phyloP scores from a whole-genome alignment of 306 rosid genomes.

The Pyrus pyrifolia region DNA sequence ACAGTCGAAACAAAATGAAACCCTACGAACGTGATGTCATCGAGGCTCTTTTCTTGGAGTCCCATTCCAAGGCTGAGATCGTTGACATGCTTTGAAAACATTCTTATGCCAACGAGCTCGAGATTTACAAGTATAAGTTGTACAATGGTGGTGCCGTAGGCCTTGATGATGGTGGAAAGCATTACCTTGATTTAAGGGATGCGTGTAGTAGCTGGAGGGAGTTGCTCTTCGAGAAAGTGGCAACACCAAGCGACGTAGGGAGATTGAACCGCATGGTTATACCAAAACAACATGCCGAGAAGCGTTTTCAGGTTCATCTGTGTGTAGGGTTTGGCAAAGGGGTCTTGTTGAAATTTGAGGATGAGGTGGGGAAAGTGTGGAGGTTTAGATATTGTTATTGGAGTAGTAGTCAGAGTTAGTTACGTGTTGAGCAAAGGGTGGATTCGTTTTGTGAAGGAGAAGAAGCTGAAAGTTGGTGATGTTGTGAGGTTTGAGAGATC shows the following conservation, averaged over 20 bases:
- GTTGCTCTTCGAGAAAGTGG: conserved; percentile 30
- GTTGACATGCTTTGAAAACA: conserved; percentile 29
- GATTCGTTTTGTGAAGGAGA: too few species aligned
- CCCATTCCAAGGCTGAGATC: too few species aligned
- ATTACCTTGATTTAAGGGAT: neutral
- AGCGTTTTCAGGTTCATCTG: conserved; percentile 17
- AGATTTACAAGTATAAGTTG: conserved; percentile 17
- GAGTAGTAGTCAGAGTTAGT: too few species aligned
- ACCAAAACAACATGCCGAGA: conserved; percentile 36
- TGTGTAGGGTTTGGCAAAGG: conserved; percentile 8
- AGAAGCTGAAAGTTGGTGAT: too few species aligned
- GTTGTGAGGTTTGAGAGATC: conserved; percentile 6
- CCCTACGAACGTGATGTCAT: too few species aligned
- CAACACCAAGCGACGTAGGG: conserved; percentile 45
- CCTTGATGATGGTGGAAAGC: neutral
- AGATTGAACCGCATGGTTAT: conserved; percentile 32
- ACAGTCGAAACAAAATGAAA: too few species aligned
- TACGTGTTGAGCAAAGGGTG: too few species aligned
- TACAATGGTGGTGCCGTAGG: too few species aligned
- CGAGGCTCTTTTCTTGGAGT: too few species aligned
- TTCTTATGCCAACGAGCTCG: conserved; percentile 25
- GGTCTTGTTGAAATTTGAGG: conserved; percentile 24
- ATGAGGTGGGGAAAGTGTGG: conserved; percentile 29
- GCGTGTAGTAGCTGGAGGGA: neutral
- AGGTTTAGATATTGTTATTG: neutral